Evolutionary conservation across 148 eudicot genomes (phyloP).

Genomic region (Salicornia ramosissima): DNA sequence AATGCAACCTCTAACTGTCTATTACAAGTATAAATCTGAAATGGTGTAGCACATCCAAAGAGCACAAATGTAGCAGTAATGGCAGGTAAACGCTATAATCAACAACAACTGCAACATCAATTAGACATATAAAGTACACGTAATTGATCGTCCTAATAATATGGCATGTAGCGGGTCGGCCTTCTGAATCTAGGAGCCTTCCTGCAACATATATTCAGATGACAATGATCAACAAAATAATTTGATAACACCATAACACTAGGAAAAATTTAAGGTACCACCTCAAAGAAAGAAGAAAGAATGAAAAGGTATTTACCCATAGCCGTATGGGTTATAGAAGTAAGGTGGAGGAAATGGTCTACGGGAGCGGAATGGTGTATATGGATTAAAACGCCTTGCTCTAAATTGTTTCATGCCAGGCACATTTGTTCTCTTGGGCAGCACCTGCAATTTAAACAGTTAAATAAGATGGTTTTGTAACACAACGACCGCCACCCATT

Average conservation of each 20-base stretch:
- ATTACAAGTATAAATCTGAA: too few species aligned
- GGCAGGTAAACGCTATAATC: too few species aligned
- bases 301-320: slow-evolving; percentile 41
- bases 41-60: too few species aligned
- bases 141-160: slow-evolving; percentile 40
- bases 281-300: background rate
- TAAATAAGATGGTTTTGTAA: too few species aligned
- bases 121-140: background rate
- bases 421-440: slow-evolving; percentile 80
- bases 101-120: background rate
- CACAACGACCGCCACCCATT: background rate
- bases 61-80: too few species aligned
- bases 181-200: slow-evolving; percentile 88
- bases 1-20: too few species aligned
- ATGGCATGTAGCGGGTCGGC: slow-evolving; percentile 85
- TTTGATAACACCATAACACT: background rate
- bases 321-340: slow-evolving; percentile 60
- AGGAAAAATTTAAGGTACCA: background rate
- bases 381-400: slow-evolving; percentile 56
- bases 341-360: slow-evolving; percentile 51
- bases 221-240: background rate
- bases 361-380: slow-evolving; percentile 36
- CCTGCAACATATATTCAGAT: slow-evolving; percentile 34
- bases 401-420: slow-evolving; percentile 82
- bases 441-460: slow-evolving; percentile 44